Conservation (phyloP, 2,329 filamentous ascomycete genomes). For the Aspergillus jensenii region DNA sequence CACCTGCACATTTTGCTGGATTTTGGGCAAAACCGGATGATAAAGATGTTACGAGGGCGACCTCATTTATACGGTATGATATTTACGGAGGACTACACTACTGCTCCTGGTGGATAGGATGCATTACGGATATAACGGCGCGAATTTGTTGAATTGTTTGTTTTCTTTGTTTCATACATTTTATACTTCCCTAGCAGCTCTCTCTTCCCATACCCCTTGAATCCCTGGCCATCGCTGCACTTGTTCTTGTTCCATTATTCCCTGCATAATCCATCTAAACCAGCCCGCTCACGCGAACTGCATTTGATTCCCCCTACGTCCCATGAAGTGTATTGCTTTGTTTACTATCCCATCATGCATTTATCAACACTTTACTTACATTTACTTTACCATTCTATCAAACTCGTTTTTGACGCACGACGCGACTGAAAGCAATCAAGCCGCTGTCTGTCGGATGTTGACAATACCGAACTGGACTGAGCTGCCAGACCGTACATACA, state of each 20-base stretch:
- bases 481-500: neutral
- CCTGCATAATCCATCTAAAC: conserved; percentile 10
- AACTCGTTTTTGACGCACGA: neutral
- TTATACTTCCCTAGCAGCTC: neutral
- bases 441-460: neutral
- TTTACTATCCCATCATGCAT: neutral
- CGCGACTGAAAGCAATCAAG: neutral
- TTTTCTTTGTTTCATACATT: conserved; percentile 3
- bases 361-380: neutral
- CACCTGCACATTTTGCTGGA: conserved; percentile 4
- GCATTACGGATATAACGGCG: neutral
- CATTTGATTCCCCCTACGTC: conserved; percentile 10
- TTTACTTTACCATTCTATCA: neutral
- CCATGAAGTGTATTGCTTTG: neutral
- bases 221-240: neutral
- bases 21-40: conserved; percentile 13
- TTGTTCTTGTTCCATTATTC: neutral
- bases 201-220: neutral
- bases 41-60: conserved; percentile 22
- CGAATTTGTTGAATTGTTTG: conserved; percentile 3
- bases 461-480: neutral
- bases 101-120: conserved; percentile 6
- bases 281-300: conserved; percentile 17
- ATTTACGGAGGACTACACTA: conserved; percentile 3
- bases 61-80: conserved; percentile 17